Evolutionary conservation across 768 basidiomycete genomes (phyloP).

Genomic region (Rhodotorula kratochvilovae): DNA sequence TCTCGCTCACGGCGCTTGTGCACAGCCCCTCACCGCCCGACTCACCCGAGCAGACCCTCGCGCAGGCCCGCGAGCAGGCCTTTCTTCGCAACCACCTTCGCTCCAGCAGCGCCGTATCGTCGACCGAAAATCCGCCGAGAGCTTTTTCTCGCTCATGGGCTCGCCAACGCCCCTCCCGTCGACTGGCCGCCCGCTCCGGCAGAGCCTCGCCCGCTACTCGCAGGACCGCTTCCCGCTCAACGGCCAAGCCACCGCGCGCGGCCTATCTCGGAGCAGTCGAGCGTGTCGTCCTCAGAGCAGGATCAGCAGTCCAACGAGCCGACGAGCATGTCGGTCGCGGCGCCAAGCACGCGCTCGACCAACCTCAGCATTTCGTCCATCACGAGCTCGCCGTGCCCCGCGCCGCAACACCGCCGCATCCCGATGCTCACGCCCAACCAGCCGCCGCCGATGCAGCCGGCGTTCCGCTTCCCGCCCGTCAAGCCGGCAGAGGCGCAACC

Average conservation of each 20-base stretch:
- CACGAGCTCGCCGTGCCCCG: slow-evolving; percentile 31
- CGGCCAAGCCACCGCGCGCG: slow-evolving; percentile 8
- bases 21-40: slow-evolving; percentile 4
- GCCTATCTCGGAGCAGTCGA: slow-evolving; percentile 3
- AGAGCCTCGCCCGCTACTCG: slow-evolving; percentile 30
- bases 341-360: slow-evolving; percentile 21
- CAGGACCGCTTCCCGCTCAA: slow-evolving; percentile 13
- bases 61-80: neutral
- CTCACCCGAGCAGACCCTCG: neutral
- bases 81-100: slow-evolving; percentile 12
- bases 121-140: slow-evolving; percentile 19
- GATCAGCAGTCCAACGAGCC: neutral
- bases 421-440: slow-evolving; percentile 27
- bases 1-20: slow-evolving; percentile 30
- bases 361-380: slow-evolving; percentile 29
- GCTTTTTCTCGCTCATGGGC: slow-evolving; percentile 4
- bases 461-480: slow-evolving; percentile 25
- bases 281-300: neutral
- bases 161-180: slow-evolving; percentile 18
- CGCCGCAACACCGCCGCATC: slow-evolving; percentile 7
- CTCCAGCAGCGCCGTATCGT: slow-evolving; percentile 15
- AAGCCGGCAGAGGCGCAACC: neutral
- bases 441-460: neutral
- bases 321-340: slow-evolving; percentile 6
- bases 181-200: neutral